Evolutionary conservation across 805 yeast species (phyloP), one percentile per base, ranked within the genome.

Genomic region (Wickerhamiella alocasiicola): DNA sequence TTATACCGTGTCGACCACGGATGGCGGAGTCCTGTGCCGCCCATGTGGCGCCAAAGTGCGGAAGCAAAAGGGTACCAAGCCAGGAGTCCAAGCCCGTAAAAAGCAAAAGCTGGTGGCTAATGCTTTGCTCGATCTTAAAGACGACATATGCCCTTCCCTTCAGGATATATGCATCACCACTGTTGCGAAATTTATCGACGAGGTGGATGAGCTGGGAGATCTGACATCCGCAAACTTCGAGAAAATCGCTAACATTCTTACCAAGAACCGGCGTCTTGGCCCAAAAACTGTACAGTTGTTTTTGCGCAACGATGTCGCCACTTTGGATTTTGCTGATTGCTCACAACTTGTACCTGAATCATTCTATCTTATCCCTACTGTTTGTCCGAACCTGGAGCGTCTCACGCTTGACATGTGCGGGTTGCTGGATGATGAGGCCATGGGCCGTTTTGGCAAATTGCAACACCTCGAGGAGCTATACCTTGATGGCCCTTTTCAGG

Each of bases 331-430:
- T 47, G 83, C 94, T 85, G 99, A 91, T 60, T 91, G 99, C 57
- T 84, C 95, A 0, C 76, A 74, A 36, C 66, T 91, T 13, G 72
- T 74, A 18, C 67, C 70, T 30, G 78, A 72, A 45, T 71, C 91
- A 0, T 68, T 78, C 46, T 70, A 72, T 50, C 67, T 74, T 47
- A 73, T 91, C 28, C 85, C 87, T 0, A 67, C 93, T 0, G 79
- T 63, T 55, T 82, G 95, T 49, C 95, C 95, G 0, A 66, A 77
- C 20, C 46, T 91, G 3, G 76, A 71, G 48, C 57, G 66, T 1
- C 56, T 91, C 32, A 78, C 78, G 0, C 62, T 91, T 33, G 74
- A 76, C 44, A 88, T 87, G 96, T 88, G 97, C 64, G 98, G 98
- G 4, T 87, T 81, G 50, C 62, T 91, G 30, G 84, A 80, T 50